Evolutionary conservation across 305 asterid species (phyloP).

Genomic region (Fraxinus nigra): DNA sequence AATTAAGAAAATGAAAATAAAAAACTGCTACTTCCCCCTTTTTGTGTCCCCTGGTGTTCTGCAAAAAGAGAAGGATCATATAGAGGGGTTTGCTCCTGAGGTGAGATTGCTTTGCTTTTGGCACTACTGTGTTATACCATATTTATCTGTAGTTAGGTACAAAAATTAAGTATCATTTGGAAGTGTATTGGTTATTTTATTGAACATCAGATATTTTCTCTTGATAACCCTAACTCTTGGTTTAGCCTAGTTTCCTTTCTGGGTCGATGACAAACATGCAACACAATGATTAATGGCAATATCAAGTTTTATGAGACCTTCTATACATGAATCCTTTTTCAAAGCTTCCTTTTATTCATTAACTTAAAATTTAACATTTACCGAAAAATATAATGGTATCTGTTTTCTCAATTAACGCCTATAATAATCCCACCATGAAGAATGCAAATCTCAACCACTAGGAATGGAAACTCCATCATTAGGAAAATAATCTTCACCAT

Average conservation of each 20-base stretch:
- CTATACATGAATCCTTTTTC: background rate
- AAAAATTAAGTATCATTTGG: background rate
- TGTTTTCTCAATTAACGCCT: background rate
- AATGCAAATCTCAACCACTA: background rate
- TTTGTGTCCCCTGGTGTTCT: slow-evolving; percentile 78
- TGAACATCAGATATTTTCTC: background rate
- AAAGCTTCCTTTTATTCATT: background rate
- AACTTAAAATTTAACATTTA: background rate
- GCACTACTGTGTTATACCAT: slow-evolving; percentile 2
- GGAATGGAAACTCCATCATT: background rate
- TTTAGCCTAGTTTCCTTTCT: background rate
- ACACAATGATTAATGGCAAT: background rate
- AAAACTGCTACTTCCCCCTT: slow-evolving; percentile 86
- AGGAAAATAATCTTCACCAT: background rate
- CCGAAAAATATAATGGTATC: background rate
- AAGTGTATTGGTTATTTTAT: background rate
- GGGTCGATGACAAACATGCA: background rate
- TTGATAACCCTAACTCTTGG: slow-evolving; percentile 4
- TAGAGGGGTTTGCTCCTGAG: slow-evolving; percentile 98
- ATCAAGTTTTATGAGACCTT: background rate
- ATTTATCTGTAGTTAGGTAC: background rate
- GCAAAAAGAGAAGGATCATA: slow-evolving; percentile 89
- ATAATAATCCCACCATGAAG: background rate
- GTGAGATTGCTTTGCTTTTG: slow-evolving; percentile 41
- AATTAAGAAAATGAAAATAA: slow-evolving; percentile 91